A percentile compares a stretch with the other conserved stretches of the same genome.
Conservation (phyloP, 202 grass and related monocot species). For the Musa balbisiana region DNA sequence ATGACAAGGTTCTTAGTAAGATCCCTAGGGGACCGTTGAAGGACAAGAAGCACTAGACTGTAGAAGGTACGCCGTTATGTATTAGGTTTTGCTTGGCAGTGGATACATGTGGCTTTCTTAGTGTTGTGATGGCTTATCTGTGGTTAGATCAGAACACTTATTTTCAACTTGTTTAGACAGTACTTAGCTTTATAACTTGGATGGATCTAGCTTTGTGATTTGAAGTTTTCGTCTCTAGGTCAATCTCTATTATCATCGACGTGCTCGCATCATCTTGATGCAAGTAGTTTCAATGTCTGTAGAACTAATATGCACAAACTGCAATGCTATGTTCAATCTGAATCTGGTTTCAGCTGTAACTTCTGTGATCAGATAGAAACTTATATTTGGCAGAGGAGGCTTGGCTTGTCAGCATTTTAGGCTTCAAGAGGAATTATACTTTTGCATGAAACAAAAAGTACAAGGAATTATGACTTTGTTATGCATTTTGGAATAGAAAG, state of each 20-base stretch:
- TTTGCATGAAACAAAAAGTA: no score
- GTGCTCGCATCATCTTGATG: no score
- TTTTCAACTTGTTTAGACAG: background rate
- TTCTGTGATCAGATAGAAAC: no score
- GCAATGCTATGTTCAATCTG: no score
- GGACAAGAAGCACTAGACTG: slow-evolving; percentile 79
- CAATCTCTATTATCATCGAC: background rate
- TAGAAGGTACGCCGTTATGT: background rate
- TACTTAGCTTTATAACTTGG: background rate
- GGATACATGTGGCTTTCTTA: background rate
- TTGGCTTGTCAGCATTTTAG: no score
- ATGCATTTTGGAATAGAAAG: no score
- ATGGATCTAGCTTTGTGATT: background rate
- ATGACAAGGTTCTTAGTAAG: slow-evolving; percentile 84
- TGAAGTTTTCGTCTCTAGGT: background rate
- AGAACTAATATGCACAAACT: no score
- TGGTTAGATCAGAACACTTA: background rate
- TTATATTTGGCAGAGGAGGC: no score
- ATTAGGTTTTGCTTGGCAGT: background rate
- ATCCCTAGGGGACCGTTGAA: slow-evolving; percentile 61
- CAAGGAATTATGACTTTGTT: no score
- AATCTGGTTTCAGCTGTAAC: no score
- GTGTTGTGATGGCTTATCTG: background rate
- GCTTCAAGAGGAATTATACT: no score
- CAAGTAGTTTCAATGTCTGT: no score